phyloP scores from a whole-genome alignment of 331 rosid species.

The Arachis monticola region DNA sequence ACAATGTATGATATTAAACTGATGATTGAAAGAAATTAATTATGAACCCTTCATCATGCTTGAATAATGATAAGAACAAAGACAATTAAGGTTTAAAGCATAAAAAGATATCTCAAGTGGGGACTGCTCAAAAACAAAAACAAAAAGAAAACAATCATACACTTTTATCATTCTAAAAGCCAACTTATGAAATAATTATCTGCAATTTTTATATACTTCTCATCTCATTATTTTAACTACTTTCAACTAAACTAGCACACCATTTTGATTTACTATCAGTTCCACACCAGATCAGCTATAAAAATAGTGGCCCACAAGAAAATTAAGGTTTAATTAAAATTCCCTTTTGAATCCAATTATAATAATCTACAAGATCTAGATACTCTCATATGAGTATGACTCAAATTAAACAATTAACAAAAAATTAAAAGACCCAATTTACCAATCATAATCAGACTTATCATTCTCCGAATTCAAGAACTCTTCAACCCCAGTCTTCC shows the following conservation, averaged over 20 bases:
- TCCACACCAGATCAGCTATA: not conserved
- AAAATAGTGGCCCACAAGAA: not conserved
- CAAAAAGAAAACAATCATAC: constrained; percentile 14
- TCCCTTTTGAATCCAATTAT: constrained; percentile 4
- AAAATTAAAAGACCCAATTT: constrained; percentile 36
- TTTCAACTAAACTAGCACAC: constrained; percentile 1
- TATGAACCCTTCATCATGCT: constrained; percentile 1
- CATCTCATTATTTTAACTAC: not conserved
- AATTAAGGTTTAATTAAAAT: not conserved
- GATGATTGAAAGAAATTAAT: too few relatives aligned
- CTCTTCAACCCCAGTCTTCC: constrained; percentile 70
- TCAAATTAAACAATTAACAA: constrained; percentile 21
- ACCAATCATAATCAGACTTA: constrained; percentile 95
- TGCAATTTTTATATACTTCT: not conserved
- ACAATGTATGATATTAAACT: not conserved
- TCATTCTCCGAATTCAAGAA: constrained; percentile 89
- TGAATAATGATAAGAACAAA: constrained; percentile 3
- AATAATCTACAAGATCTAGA: constrained; percentile 34
- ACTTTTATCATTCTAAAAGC: constrained; percentile 27
- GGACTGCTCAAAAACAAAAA: constrained; percentile 30
- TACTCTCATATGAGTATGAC: not conserved
- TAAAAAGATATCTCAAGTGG: constrained; percentile 14
- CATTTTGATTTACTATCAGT: constrained; percentile 3
- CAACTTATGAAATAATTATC: constrained; percentile 24
- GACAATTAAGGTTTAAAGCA: not conserved